Base-by-base conservation (phyloP, 768 basidiomycete species). In the Dacryopinax primogenitus region DNA sequence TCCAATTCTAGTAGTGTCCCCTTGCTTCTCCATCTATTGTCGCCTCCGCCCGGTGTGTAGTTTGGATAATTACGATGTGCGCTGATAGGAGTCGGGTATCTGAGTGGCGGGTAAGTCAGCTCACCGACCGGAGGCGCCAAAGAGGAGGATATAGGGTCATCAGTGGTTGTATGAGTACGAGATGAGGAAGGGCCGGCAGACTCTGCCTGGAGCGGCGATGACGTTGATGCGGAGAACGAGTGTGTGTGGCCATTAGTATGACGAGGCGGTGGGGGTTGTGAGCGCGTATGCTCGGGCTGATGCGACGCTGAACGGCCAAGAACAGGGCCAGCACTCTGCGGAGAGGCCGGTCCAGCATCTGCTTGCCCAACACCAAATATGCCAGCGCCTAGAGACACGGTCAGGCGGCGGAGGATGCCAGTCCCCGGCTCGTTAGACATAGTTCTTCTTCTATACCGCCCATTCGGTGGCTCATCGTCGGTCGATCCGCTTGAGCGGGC, bases 51-150 rank as follows among this genome's bases (percentile, higher is more conserved):
- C 0, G 84, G 80, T 12, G 89, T 88, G 70, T 81, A 83, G 69
- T 85, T 84, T 13, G 89, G 90, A 74, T 90, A 91, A 63, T 84
- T 82, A 18, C 72, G 68, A 71, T 88, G 83, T 2, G 76, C 77
- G 15, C 68, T 69, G 2, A 81, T 76, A 33, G 90, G 89, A 18
- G 79, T 72, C 2, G 89, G 89, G 64, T 81, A 77, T 12, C 73
- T 78, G 64, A 88, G 74, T 32, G 75, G 78, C 35, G 77, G 71
- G 69, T 82, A 81, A 21, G 16, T 23, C 11, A 58, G 30, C 30
- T 58, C 51, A 4, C 51, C 51, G 15, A 30, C 6, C 26, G 51
- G 51, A 9, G 26, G 51, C 15, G 23, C 23, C 23, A 58, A 30
- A 7, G 51, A 58, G 3, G 51, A 30, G 15, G 51, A 58, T 23